phyloP scores from a whole-genome alignment of 2,329 filamentous ascomycete species.

The Aspergillus candidus region DNA sequence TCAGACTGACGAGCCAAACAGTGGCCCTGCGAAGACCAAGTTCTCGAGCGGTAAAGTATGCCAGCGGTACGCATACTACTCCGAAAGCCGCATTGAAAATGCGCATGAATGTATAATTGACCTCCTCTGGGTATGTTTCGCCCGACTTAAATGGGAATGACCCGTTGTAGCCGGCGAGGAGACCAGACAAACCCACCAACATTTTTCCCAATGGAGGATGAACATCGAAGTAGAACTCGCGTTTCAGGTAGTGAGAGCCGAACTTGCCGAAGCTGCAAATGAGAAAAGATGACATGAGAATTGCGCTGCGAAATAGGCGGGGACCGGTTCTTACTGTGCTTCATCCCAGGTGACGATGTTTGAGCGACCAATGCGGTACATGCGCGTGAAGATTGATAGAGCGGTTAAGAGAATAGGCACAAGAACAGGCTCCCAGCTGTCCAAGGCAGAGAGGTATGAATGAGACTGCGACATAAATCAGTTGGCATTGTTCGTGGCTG shows the following conservation, averaged over 20 bases:
- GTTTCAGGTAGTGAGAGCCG: conserved; percentile 96
- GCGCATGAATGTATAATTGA: conserved; percentile 98
- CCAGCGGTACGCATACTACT: conserved; percentile 83
- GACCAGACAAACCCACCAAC: conserved; percentile 92
- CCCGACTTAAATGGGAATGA: conserved; percentile 99
- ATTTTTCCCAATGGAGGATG: conserved; percentile 97
- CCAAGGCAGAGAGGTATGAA: conserved; percentile 37
- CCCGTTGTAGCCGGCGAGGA: conserved; percentile 95
- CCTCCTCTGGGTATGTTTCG: conserved; percentile 84
- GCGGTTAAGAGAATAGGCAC: conserved; percentile 59
- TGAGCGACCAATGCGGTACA: conserved; percentile 63
- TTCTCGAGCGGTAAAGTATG: conserved; percentile 91
- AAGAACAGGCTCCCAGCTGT: conserved; percentile 57
- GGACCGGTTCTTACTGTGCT: conserved; percentile 54
- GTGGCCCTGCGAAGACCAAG: conserved; percentile 78
- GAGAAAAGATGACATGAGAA: conserved; percentile 2
- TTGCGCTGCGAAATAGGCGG: neutral
- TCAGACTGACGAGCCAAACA: conserved; percentile 91
- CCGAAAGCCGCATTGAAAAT: conserved; percentile 95
- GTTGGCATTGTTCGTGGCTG: neutral
- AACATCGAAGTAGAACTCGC: conserved; percentile 98
- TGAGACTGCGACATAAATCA: conserved; percentile 20
- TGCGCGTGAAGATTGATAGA: conserved; percentile 59
- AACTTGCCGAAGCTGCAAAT: conserved; percentile 62
- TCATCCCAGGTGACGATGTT: conserved; percentile 72